A percentile compares a stretch with the other conserved stretches of the same genome.
Conservation (phyloP, 2,329 filamentous ascomycete species). For the Rhynchosporium graminicola region DNA sequence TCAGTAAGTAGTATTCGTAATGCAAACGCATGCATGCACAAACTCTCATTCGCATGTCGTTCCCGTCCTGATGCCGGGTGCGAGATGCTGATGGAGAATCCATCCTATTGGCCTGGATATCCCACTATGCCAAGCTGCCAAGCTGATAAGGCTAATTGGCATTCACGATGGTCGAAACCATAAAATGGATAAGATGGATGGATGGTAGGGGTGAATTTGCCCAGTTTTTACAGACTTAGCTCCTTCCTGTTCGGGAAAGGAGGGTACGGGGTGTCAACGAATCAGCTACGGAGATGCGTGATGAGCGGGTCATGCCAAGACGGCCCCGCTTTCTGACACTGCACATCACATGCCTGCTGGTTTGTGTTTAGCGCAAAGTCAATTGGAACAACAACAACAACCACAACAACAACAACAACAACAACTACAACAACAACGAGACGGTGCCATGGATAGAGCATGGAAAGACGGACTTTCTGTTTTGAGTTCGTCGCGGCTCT, state of each 20-base stretch:
- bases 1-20: no score
- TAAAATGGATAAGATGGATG: not conserved
- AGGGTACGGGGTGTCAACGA: not conserved
- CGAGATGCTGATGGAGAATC: no score
- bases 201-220: not conserved
- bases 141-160: no score
- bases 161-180: not conserved
- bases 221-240: slow-evolving; percentile 9
- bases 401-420: no score
- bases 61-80: no score
- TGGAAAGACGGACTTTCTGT: not conserved
- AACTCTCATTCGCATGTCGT: no score
- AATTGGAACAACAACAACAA: not conserved
- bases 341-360: not conserved
- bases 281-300: not conserved
- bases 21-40: no score
- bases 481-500: not conserved
- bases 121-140: no score
- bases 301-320: not conserved
- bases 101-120: no score
- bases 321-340: slow-evolving; percentile 1
- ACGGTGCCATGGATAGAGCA: no score
- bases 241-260: slow-evolving; percentile 5
- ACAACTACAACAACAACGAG: no score
- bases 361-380: not conserved